Base-by-base conservation (phyloP, 1,284 basidiomycete genomes). In the Pseudozyma sp. region DNA sequence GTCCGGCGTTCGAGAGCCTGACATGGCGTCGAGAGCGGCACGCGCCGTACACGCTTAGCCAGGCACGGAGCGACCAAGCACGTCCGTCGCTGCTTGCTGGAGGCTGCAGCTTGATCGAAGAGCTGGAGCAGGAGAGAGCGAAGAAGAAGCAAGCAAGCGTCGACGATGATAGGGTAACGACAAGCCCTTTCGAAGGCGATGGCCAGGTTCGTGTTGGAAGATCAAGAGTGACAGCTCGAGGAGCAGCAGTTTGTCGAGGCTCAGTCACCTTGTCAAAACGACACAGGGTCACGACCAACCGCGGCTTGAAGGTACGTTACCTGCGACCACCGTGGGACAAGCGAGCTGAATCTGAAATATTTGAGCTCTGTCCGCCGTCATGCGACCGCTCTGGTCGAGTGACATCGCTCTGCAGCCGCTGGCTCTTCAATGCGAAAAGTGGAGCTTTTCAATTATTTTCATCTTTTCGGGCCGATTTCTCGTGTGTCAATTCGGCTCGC, bases 331-430 rank as follows among this genome's bases (percentile, higher is more conserved):
- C 24, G 24, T 24, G 24, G 24, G 24, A 47, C 16, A 37, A 31
- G 33, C 39, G 43, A 44, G 43, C 43, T 44, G 43, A 7, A 13
- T 9, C 17, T 17, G 40, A 42, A 42, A 16, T 42, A 14, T 37
- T 24, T 24, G 24, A 24, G 24, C 24, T 24, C 24, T 14, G 14
- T 5, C 14, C 5, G 14, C 4, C 2, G 35, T 37, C 8, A 8
- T 37, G 35, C 14, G 14, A 8, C 19, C 24, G 43, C 8, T 24
- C 7, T 7, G 43, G 17, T 44, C 39, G 39, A 34, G 53, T 67
- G 64, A 67, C 64, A 59, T 67, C 52, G 56, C 52, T 40, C 13
- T 66, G 63, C 63, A 66, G 45, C 24, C 24, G 24, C 24, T 24
- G 24, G 24, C 24, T 24, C 24, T 50, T 37, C n/a, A 4, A 7